A percentile compares a stretch with the other conserved stretches of the same genome.
Conservation (phyloP, 257 asterid genomes). For the Asclepias syriaca region DNA sequence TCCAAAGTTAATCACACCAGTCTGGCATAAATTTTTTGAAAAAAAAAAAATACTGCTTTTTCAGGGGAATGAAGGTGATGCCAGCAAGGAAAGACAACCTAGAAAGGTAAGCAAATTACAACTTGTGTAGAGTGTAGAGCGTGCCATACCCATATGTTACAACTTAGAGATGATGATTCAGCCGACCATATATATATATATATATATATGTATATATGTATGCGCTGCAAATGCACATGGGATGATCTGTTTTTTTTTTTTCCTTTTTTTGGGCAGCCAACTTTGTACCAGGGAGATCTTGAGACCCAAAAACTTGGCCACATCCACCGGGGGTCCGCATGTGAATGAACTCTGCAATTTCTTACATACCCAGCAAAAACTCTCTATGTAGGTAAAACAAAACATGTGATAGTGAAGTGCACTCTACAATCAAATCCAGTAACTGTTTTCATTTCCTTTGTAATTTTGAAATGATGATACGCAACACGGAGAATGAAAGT, state of each 20-base stretch:
- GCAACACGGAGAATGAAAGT: neutral
- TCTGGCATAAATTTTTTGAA: neutral
- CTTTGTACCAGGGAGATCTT: neutral
- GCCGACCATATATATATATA: neutral
- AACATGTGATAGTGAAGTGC: neutral
- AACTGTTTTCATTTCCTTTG: neutral
- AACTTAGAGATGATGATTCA: neutral
- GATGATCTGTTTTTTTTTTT: neutral
- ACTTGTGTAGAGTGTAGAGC: neutral
- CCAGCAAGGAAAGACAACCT: neutral
- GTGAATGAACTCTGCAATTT: neutral
- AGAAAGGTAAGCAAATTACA: neutral
- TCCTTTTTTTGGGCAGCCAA: neutral
- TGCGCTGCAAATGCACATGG: slow-evolving; percentile 3
- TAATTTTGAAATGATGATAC: neutral
- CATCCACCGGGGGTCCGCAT: neutral
- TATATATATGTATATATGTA: too few species aligned
- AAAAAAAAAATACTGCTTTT: neutral
- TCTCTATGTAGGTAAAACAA: neutral
- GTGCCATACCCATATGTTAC: neutral
- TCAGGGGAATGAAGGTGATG: neutral
- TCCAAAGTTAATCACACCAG: neutral
- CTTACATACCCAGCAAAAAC: neutral
- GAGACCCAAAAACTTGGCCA: neutral
- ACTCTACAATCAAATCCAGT: neutral